phyloP scores from a whole-genome alignment of 2,329 filamentous ascomycete species.

The Sporothrix schenckii region DNA sequence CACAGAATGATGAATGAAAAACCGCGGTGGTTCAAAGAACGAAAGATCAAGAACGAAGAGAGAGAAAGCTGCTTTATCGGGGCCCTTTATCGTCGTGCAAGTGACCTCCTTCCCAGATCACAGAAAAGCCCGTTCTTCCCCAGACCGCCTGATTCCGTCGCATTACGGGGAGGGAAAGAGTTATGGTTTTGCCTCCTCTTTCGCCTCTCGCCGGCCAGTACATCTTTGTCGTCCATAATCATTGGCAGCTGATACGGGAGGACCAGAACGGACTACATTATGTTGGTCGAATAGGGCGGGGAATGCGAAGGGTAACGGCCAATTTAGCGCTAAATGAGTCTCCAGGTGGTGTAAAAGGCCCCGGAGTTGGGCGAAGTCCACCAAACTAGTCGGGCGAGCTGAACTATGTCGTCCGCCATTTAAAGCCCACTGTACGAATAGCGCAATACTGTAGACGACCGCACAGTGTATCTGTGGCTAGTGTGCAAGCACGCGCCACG shows the following conservation, averaged over 20 bases:
- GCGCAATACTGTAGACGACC: neutral
- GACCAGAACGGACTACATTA: neutral
- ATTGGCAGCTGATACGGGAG: constrained; percentile 2
- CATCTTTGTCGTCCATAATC: constrained; percentile 22
- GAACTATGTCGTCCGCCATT: constrained; percentile 3
- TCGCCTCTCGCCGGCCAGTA: constrained; percentile 20
- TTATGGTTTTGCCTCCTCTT: constrained; percentile 7
- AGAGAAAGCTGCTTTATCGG: neutral
- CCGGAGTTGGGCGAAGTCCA: constrained; percentile 30
- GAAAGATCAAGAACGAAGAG: neutral
- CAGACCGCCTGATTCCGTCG: neutral
- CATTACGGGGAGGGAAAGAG: neutral
- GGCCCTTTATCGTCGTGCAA: neutral
- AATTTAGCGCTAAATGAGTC: constrained; percentile 7
- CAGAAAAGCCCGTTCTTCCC: neutral
- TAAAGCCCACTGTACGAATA: neutral
- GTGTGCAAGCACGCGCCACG: constrained; percentile 23
- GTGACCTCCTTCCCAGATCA: neutral
- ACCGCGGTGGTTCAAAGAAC: neutral
- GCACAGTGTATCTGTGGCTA: constrained; percentile 14
- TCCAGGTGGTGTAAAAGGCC: constrained; percentile 1
- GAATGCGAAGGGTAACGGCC: constrained; percentile 7
- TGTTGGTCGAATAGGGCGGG: constrained; percentile 1
- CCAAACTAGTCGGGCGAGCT: constrained; percentile 2
- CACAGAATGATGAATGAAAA: neutral